A percentile compares a stretch with the other conserved stretches of the same genome.
Evolutionary conservation across 2,329 filamentous ascomycete species (phyloP).

Genomic region (Xylaria sp.): DNA sequence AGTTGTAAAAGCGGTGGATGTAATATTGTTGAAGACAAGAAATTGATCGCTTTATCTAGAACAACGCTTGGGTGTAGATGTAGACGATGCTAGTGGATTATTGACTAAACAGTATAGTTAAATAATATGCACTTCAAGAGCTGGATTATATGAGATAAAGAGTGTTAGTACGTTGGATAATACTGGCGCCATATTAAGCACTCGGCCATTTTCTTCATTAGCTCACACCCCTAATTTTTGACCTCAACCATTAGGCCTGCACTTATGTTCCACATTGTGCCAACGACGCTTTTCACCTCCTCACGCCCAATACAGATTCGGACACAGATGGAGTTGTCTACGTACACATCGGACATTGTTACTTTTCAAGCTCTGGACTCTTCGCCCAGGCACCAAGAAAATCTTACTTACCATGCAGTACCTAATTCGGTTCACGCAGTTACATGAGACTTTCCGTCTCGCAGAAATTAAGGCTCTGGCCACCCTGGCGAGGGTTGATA

Average conservation of each 20-base stretch:
- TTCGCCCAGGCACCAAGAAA: background rate
- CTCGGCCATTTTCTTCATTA: constrained; percentile 39
- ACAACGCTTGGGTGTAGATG: constrained; percentile 20
- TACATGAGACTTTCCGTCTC: constrained; percentile 88
- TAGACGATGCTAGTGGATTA: background rate
- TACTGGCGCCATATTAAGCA: constrained; percentile 36
- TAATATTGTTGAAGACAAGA: constrained; percentile 2
- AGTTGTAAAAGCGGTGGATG: background rate
- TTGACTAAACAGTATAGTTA: constrained; percentile 3
- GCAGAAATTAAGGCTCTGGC: constrained; percentile 87
- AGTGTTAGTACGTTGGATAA: constrained; percentile 9
- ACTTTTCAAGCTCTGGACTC: constrained; percentile 16
- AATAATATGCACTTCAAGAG: background rate
- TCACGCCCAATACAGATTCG: constrained; percentile 9
- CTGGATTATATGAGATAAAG: constrained; percentile 20
- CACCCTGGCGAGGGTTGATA: constrained; percentile 70
- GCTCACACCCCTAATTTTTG: constrained; percentile 36
- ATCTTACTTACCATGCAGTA: constrained; percentile 70
- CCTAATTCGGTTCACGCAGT: constrained; percentile 88
- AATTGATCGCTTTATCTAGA: constrained; percentile 6
- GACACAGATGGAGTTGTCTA: constrained; percentile 41
- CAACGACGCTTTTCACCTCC: constrained; percentile 26
- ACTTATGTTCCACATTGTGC: constrained; percentile 25
- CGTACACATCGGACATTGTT: constrained; percentile 19
- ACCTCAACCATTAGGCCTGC: constrained; percentile 16